Base-by-base conservation (phyloP, 1,284 basidiomycete genomes). In the Cryptococcus sp. region DNA sequence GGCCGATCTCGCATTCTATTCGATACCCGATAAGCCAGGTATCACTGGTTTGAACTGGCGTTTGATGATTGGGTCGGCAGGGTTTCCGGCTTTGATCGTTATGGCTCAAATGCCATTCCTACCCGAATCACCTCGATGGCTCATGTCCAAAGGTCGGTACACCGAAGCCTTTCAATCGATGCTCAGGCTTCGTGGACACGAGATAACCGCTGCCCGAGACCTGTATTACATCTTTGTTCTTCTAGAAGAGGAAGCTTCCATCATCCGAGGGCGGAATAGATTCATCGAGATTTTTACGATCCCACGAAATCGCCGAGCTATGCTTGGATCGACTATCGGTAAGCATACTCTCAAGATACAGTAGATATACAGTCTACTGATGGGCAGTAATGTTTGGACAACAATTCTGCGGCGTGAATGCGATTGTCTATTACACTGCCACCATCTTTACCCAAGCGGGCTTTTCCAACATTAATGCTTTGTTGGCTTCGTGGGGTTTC, bases 191-290 rank as follows among this genome's bases (percentile, higher is more conserved):
- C 83, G 88, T 16, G 77, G 81, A 70, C 79, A 79, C 53, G 76
- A 76, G 11, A 70, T 91, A 16, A 85, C 88, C 62, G 88, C 89
- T 4, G 85, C 86, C 4, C 78, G 86, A 21, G 85, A 87, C 62
- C 67, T 86, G 22, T 76, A 80, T 28, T 66, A 66, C 63, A 86
- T 88, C 47, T 82, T 88, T 63, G 79, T 82, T 19, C 75, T 83
- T 4, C 77, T 87, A 2, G 81, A 86, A 63, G 80, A 79, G 16
- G 88, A 28, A 28, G 73, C 78, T 19, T 76, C 82, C 51, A 78
- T 86, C 4, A 59, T 65, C 51, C 78, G 77, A 25, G 73, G 72
- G 28, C 78, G 77, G 13, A 54, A 51, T 61, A 78, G 80, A 40
- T 73, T 85, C 60, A 24, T 80, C 19, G 85, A 88, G 67, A 74